phyloP scores from a whole-genome alignment of 768 basidiomycete genomes.

The Sutorius australiensis region DNA sequence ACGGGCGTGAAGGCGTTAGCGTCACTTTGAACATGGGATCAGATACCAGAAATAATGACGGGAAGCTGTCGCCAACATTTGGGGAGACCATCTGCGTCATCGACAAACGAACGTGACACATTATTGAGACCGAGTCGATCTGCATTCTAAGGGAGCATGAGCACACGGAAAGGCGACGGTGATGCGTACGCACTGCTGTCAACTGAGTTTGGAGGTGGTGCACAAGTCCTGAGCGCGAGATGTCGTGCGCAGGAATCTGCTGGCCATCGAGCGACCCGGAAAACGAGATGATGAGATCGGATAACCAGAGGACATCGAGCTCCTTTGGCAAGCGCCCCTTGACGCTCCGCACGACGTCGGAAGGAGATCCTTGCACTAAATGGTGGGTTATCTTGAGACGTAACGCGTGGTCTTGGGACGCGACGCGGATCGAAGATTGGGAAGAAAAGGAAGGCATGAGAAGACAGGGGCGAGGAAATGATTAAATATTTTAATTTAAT shows the following conservation, averaged over 20 bases:
- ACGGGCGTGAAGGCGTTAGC: slow-evolving; percentile 37
- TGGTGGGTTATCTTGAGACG: slow-evolving; percentile 45
- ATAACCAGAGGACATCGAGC: slow-evolving; percentile 48
- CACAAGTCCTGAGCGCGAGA: slow-evolving; percentile 49
- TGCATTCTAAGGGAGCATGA: slow-evolving; percentile 48
- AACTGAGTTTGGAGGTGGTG: slow-evolving; percentile 50
- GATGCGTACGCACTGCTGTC: slow-evolving; percentile 37
- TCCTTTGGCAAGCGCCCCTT: slow-evolving; percentile 34
- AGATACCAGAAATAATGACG: slow-evolving; percentile 6
- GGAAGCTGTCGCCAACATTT: slow-evolving; percentile 35
- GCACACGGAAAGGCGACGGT: slow-evolving; percentile 3
- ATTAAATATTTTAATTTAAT: slow-evolving; percentile 13
- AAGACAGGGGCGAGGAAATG: neutral
- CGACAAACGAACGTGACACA: slow-evolving; percentile 52
- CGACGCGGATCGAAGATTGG: slow-evolving; percentile 38
- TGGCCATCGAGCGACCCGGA: slow-evolving; percentile 50
- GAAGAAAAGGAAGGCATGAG: slow-evolving; percentile 33
- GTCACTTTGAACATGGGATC: slow-evolving; percentile 33
- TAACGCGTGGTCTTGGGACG: slow-evolving; percentile 42
- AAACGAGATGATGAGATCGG: slow-evolving; percentile 50
- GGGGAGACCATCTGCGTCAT: slow-evolving; percentile 39
- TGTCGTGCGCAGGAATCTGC: slow-evolving; percentile 35
- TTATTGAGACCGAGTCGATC: slow-evolving; percentile 52
- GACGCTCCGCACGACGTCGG: slow-evolving; percentile 28
- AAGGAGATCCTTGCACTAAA: slow-evolving; percentile 33